Conservation (phyloP, 352 stramenopile species). For the Globisporangium nunn region DNA sequence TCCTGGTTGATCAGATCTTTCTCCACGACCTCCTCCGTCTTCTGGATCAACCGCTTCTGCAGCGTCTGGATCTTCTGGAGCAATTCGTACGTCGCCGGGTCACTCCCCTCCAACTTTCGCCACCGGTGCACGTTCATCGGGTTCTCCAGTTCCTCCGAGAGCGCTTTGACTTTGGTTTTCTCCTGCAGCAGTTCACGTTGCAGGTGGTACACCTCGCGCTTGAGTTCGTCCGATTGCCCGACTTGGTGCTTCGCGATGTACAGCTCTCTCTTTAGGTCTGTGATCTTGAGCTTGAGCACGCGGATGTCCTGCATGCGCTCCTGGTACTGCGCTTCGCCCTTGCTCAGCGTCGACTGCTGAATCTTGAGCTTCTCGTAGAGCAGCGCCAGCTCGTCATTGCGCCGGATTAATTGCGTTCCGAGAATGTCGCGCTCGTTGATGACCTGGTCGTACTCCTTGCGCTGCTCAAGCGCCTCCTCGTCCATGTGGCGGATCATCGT, state of each 20-base stretch:
- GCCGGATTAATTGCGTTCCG: conserved; percentile 93
- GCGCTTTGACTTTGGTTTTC: conserved; percentile 95
- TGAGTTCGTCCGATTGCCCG: conserved; percentile 81
- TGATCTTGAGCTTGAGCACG: conserved; percentile 94
- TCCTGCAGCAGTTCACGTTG: conserved; percentile 91
- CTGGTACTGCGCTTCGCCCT: conserved; percentile 91
- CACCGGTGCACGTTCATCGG: conserved; percentile 97
- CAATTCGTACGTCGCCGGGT: conserved; percentile 93
- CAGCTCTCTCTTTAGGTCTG: conserved; percentile 89
- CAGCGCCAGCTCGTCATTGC: conserved; percentile 95
- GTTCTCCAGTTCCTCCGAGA: conserved; percentile 95
- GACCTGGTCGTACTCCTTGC: conserved; percentile 95
- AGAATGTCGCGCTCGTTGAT: conserved; percentile 96
- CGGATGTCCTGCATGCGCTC: conserved; percentile 91
- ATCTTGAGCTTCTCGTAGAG: conserved; percentile 98
- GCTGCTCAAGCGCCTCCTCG: conserved; percentile 89
- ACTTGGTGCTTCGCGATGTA: conserved; percentile 88
- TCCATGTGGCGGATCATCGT: conserved; percentile 92
- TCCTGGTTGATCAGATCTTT: conserved; percentile 94
- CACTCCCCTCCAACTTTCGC: conserved; percentile 95
- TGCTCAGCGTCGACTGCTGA: conserved; percentile 90
- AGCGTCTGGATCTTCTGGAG: conserved; percentile 96
- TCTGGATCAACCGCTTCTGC: conserved; percentile 92
- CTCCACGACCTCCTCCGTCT: conserved; percentile 93
- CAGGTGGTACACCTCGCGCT: conserved; percentile 84